Evolutionary conservation across 805 yeast species (phyloP).

Genomic region (Kluyveromyces aestuarii): DNA sequence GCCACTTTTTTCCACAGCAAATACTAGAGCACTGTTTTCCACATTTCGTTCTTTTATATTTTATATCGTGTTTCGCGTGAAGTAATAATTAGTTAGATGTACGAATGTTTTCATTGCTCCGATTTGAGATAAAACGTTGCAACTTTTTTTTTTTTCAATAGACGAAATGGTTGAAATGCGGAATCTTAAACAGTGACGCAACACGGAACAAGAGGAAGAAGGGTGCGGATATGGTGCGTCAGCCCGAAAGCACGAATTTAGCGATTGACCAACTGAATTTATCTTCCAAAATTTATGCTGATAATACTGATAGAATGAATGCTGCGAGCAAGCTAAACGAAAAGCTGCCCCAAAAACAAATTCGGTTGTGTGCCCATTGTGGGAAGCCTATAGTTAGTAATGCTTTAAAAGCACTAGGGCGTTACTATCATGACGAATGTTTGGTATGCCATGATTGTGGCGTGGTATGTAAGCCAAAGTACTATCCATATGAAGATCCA

Average conservation of each 20-base stretch:
- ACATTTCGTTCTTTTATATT: neutral
- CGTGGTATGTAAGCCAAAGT: slow-evolving; percentile 70
- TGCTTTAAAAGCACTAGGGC: slow-evolving; percentile 75
- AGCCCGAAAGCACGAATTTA: neutral
- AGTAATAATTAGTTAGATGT: neutral
- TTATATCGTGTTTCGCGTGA: neutral
- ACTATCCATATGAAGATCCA: slow-evolving; percentile 64
- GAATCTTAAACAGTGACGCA: neutral
- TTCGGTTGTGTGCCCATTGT: slow-evolving; percentile 45
- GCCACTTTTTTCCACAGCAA: too few relatives aligned
- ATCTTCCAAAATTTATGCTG: neutral
- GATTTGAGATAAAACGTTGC: neutral
- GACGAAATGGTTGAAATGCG: neutral
- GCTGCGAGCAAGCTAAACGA: neutral
- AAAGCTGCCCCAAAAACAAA: neutral
- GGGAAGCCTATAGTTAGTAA: slow-evolving; percentile 52
- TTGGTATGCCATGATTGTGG: slow-evolving; percentile 83
- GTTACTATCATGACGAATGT: slow-evolving; percentile 78
- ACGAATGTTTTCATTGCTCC: neutral
- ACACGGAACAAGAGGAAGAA: neutral
- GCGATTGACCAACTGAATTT: neutral
- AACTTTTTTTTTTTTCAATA: neutral
- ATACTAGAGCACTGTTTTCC: neutral
- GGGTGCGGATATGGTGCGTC: neutral
- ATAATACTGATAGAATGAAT: neutral